These are phyloP conservation scores for Saccharomycopsis sp. DNA, from an alignment of 805 yeast genomes.

Conservation along the genomic window DNA sequence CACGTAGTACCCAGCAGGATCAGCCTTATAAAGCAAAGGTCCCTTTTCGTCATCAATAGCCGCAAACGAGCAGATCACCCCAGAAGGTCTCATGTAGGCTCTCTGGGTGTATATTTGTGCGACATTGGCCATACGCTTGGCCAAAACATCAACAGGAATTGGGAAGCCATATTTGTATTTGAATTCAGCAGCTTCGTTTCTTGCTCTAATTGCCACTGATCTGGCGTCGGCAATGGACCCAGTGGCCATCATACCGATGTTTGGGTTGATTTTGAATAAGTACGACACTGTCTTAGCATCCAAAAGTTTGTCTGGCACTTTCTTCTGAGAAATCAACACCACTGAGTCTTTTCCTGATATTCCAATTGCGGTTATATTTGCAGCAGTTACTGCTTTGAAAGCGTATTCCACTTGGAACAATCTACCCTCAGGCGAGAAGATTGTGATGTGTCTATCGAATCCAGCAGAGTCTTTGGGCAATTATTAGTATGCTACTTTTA, in stretches of 20 bases:
- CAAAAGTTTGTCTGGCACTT: slow-evolving; percentile 89
- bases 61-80: slow-evolving; percentile 85
- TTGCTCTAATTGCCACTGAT: slow-evolving; percentile 81
- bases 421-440: slow-evolving; percentile 98
- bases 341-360: slow-evolving; percentile 81
- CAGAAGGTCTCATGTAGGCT: slow-evolving; percentile 97
- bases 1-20: slow-evolving; percentile 94
- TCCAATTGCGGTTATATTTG: slow-evolving; percentile 85
- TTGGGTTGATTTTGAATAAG: slow-evolving; percentile 72
- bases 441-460: slow-evolving; percentile 96
- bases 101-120: slow-evolving; percentile 95
- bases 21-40: slow-evolving; percentile 85
- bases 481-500: neutral
- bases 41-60: slow-evolving; percentile 87
- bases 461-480: slow-evolving; percentile 67
- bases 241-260: slow-evolving; percentile 84
- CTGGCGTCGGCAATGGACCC: slow-evolving; percentile 97
- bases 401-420: slow-evolving; percentile 97
- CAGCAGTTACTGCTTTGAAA: slow-evolving; percentile 89
- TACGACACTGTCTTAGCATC: slow-evolving; percentile 85
- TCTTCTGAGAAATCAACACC: slow-evolving; percentile 88
- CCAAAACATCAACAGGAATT: slow-evolving; percentile 89
- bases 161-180: slow-evolving; percentile 92
- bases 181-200: slow-evolving; percentile 94
- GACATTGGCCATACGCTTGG: slow-evolving; percentile 92